phyloP scores from a whole-genome alignment of 2,329 filamentous ascomycete genomes.

The Metarhizium robertsii region DNA sequence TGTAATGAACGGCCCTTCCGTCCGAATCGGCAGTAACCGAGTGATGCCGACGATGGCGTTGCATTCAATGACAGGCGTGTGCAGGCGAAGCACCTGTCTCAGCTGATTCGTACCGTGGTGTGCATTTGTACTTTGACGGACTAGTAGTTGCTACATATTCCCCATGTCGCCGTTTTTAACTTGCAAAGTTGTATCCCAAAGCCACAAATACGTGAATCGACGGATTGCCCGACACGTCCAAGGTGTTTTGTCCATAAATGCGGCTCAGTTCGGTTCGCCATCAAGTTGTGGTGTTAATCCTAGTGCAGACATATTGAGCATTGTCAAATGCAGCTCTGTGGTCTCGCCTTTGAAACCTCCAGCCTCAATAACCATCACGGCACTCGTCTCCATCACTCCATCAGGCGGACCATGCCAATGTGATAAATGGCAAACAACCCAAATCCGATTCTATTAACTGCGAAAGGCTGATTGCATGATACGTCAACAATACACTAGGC shows the following conservation, averaged over 20 bases:
- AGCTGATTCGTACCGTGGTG: not conserved
- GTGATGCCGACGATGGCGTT: not conserved
- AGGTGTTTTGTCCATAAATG: no score
- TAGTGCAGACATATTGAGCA: not conserved
- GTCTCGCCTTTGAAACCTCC: not conserved
- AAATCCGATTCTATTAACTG: conserved; percentile 2
- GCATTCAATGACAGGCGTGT: not conserved
- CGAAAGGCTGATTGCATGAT: conserved; percentile 4
- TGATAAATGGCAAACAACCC: not conserved
- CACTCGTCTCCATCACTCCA: not conserved
- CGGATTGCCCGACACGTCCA: no score
- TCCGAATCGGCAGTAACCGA: not conserved
- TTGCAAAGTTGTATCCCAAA: no score
- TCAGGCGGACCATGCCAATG: not conserved
- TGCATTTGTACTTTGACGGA: no score
- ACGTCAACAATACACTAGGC: conserved; percentile 4
- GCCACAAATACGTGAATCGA: no score
- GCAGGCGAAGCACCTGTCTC: not conserved
- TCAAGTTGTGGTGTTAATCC: no score
- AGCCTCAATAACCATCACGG: not conserved
- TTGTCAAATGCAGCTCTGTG: not conserved
- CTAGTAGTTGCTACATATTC: no score
- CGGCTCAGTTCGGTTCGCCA: no score
- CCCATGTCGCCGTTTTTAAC: no score
- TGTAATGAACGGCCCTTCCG: not conserved